Percentiles rank a stretch among this genome's conserved stretches.
Evolutionary conservation across 148 eudicot genomes (phyloP).

Genomic region (Persicaria tinctoria): DNA sequence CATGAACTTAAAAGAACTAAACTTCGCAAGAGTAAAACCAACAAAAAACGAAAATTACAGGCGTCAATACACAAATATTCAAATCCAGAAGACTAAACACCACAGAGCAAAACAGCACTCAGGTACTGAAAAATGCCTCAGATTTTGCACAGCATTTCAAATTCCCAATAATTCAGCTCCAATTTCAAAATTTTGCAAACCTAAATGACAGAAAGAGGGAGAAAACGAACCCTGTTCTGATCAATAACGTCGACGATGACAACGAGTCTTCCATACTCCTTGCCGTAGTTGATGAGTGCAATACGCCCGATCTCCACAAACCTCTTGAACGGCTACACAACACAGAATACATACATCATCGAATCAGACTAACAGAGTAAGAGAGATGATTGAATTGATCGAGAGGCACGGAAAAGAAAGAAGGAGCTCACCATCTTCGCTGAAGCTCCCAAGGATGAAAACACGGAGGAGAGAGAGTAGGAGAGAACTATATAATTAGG

Average conservation of each 20-base stretch:
- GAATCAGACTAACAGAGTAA: background rate
- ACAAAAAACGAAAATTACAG: background rate
- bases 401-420: background rate
- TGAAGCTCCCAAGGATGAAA: background rate
- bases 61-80: background rate
- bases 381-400: background rate
- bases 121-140: background rate
- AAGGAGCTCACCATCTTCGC: conserved; percentile 12
- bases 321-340: conserved; percentile 15
- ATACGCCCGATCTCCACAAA: conserved; percentile 12
- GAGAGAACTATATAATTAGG: background rate
- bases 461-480: background rate
- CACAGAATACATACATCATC: background rate
- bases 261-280: conserved; percentile 15
- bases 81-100: background rate
- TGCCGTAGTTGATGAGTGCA: conserved; percentile 13
- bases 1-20: background rate
- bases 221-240: conserved; percentile 20
- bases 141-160: background rate
- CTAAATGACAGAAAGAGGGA: background rate
- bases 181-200: background rate
- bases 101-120: background rate
- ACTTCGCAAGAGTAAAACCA: background rate
- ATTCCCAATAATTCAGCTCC: background rate
- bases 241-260: conserved; percentile 15